Conservation (phyloP, 176 grass and related monocot genomes). For the Carex kokanica region DNA sequence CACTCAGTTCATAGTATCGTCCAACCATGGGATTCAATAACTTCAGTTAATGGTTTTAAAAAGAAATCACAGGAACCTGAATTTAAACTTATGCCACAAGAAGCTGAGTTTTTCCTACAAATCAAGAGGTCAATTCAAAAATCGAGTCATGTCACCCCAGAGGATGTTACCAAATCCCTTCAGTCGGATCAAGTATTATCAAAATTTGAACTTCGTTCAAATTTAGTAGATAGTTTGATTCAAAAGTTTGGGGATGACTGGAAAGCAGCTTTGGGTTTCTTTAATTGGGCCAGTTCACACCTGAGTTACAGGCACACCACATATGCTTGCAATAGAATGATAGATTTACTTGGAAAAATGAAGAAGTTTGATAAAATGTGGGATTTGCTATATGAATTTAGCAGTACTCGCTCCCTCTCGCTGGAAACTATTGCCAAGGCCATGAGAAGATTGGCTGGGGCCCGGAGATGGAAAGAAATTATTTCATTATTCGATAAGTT, state of each 20-base stretch:
- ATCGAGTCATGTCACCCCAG: conserved; percentile 37
- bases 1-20: not conserved
- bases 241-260: conserved; percentile 70
- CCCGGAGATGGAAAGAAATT: conserved; percentile 64
- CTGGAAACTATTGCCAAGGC: conserved; percentile 60
- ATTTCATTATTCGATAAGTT: conserved; percentile 55
- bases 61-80: conserved; percentile 16
- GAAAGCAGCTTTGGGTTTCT: conserved; percentile 74
- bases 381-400: conserved; percentile 62
- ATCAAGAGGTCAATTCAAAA: conserved; percentile 52
- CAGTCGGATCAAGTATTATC: conserved; percentile 35
- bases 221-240: conserved; percentile 60
- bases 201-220: conserved; percentile 35
- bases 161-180: conserved; percentile 54
- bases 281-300: conserved; percentile 61
- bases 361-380: conserved; percentile 66
- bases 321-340: conserved; percentile 58
- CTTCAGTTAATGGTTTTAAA: not conserved
- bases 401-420: conserved; percentile 38
- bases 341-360: conserved; percentile 89
- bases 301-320: conserved; percentile 50
- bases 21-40: not conserved
- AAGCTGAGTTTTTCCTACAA: conserved; percentile 26
- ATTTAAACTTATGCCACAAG: conserved; percentile 29
- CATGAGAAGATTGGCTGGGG: conserved; percentile 76